These are phyloP conservation scores for Debaryomycetaceae sp. DNA, from an alignment of 1,139 yeast species.

Conservation along the genomic window DNA sequence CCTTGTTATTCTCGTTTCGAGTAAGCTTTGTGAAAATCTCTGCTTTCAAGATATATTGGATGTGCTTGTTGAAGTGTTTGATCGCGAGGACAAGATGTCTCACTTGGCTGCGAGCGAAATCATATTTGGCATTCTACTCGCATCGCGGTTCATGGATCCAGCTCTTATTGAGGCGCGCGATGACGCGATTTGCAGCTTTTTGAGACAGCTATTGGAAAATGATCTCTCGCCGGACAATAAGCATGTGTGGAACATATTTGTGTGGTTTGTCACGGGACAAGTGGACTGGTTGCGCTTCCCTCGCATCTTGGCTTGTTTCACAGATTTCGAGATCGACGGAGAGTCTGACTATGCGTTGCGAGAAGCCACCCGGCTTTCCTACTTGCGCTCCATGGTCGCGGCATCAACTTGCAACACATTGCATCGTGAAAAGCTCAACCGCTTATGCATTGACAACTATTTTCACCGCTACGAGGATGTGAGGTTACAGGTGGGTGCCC, in stretches of 20 bases:
- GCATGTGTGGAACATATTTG: constrained; percentile 66
- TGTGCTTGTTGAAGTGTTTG: constrained; percentile 41
- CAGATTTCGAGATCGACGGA: constrained; percentile 37
- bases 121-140: constrained; percentile 44
- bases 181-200: constrained; percentile 29
- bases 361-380: constrained; percentile 53
- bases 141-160: constrained; percentile 27
- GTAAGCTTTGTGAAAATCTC: constrained; percentile 24
- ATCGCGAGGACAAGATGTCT: constrained; percentile 50
- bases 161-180: constrained; percentile 29
- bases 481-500: constrained; percentile 59
- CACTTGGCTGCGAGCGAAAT: constrained; percentile 57
- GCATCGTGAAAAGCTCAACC: constrained; percentile 35
- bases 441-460: constrained; percentile 36
- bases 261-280: constrained; percentile 65
- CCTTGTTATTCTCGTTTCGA: constrained; percentile 33
- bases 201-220: constrained; percentile 36
- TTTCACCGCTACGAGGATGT: constrained; percentile 68
- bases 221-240: constrained; percentile 71
- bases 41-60: constrained; percentile 37
- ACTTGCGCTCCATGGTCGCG: constrained; percentile 45
- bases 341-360: constrained; percentile 55
- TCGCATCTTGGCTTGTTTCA: constrained; percentile 35
- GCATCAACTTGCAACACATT: constrained; percentile 52
- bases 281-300: constrained; percentile 61